These are phyloP conservation scores for Calycina marina DNA, from an alignment of 2,329 filamentous ascomycete species.

Conservation along the genomic window DNA sequence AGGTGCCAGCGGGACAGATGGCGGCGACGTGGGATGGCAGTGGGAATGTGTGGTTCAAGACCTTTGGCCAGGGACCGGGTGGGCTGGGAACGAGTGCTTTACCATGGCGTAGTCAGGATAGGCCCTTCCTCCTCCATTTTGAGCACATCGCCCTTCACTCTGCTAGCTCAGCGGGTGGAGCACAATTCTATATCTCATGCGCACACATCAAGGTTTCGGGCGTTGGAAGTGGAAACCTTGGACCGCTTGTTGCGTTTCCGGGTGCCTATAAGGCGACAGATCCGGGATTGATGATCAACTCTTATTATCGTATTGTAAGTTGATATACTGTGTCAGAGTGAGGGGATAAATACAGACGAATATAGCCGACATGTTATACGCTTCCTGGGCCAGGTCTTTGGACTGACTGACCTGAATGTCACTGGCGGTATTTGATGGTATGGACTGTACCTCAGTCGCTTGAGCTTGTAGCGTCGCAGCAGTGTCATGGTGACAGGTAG, in stretches of 20 bases:
- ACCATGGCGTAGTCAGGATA: slow-evolving; percentile 16
- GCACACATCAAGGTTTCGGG: slow-evolving; percentile 28
- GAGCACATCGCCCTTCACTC: slow-evolving; percentile 23
- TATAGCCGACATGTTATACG: slow-evolving; percentile 15
- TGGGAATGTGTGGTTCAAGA: slow-evolving; percentile 19
- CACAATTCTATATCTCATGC: slow-evolving; percentile 23
- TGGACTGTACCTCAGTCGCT: too few relatives aligned
- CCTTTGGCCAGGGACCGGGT: slow-evolving; percentile 13
- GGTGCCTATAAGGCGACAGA: slow-evolving; percentile 24
- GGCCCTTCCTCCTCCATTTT: slow-evolving; percentile 18
- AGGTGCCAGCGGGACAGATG: slow-evolving; percentile 13
- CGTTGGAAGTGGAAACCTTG: slow-evolving; percentile 25
- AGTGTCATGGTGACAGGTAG: too few relatives aligned
- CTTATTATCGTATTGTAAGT: slow-evolving; percentile 24
- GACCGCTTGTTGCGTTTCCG: slow-evolving; percentile 23
- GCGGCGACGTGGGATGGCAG: slow-evolving; percentile 15
- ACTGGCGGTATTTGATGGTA: too few relatives aligned
- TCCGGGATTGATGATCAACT: slow-evolving; percentile 22
- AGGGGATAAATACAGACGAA: background rate
- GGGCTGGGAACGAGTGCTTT: slow-evolving; percentile 8
- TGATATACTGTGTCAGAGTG: background rate
- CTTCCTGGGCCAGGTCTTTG: slow-evolving; percentile 16
- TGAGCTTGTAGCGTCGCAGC: too few relatives aligned
- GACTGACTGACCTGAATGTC: too few relatives aligned
- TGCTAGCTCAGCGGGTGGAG: slow-evolving; percentile 6